A percentile compares a stretch with the other conserved stretches of the same genome.
Conservation (phyloP, 352 stramenopile genomes). For the Pythium coloratum region DNA sequence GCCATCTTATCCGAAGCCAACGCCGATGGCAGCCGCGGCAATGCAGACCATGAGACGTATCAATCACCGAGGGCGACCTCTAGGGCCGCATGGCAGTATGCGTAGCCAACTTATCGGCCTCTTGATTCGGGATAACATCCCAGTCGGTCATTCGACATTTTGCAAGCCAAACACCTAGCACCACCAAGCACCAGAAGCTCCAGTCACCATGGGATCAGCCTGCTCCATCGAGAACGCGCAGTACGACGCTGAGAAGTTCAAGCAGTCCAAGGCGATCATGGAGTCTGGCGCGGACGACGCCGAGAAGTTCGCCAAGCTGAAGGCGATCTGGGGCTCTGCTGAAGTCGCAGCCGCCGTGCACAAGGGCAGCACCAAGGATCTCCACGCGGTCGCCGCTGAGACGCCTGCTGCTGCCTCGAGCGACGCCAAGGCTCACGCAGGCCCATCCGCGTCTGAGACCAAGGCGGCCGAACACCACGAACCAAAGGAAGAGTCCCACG, state of each 20-base stretch:
- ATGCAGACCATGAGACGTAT: not conserved
- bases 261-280: constrained; percentile 69
- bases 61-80: too few relatives aligned
- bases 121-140: not conserved
- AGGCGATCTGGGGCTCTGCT: constrained; percentile 52
- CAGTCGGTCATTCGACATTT: constrained; percentile 26
- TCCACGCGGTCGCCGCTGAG: constrained; percentile 11
- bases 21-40: not conserved
- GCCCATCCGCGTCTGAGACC: not conserved
- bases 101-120: not conserved
- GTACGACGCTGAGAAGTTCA: constrained; percentile 68
- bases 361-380: constrained; percentile 42
- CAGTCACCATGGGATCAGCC: constrained; percentile 43
- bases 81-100: not conserved
- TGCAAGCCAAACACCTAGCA: not conserved
- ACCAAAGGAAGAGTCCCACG: not conserved
- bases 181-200: not conserved
- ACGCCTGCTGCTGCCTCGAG: not conserved
- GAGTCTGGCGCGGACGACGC: constrained; percentile 54
- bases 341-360: constrained; percentile 22
- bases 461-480: constrained; percentile 11
- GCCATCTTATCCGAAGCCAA: not conserved
- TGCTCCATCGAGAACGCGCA: constrained; percentile 55
- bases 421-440: constrained; percentile 7
- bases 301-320: constrained; percentile 74